phyloP scores from a whole-genome alignment of 208 protist genomes.

The Leishmania arabica region DNA sequence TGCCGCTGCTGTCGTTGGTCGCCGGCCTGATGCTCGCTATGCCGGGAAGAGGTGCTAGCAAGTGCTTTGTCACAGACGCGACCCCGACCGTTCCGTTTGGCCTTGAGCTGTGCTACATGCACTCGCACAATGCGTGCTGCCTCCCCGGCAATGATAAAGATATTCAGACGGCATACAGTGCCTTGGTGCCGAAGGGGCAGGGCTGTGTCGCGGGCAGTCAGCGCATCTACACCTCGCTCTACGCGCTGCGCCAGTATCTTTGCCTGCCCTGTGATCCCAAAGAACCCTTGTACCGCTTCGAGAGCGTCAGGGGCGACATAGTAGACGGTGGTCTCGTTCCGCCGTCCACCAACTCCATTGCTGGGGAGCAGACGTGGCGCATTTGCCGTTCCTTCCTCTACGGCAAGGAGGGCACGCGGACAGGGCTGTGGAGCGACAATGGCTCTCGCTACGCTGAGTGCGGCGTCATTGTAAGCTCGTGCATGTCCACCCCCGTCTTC shows the following conservation, averaged over 20 bases:
- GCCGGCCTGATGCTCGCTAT: neutral
- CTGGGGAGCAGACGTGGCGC: slow-evolving; percentile 52
- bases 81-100: slow-evolving; percentile 29
- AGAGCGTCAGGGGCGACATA: slow-evolving; percentile 43
- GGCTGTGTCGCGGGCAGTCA: slow-evolving; percentile 40
- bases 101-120: slow-evolving; percentile 52
- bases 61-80: slow-evolving; percentile 28
- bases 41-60: slow-evolving; percentile 3
- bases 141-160: slow-evolving; percentile 42
- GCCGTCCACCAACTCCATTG: slow-evolving; percentile 23
- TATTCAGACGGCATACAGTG: slow-evolving; percentile 35
- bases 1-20: neutral
- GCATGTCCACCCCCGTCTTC: slow-evolving; percentile 39
- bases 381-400: slow-evolving; percentile 61
- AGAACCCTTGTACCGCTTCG: slow-evolving; percentile 54
- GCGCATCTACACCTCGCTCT: slow-evolving; percentile 43
- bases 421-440: slow-evolving; percentile 41
- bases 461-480: slow-evolving; percentile 40
- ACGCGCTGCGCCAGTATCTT: slow-evolving; percentile 43
- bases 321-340: slow-evolving; percentile 46
- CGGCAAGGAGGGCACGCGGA: slow-evolving; percentile 15
- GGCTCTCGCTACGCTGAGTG: slow-evolving; percentile 44
- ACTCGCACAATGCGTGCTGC: slow-evolving; percentile 44
- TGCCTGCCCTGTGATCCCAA: slow-evolving; percentile 52
- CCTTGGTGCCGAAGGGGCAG: slow-evolving; percentile 34